Base-by-base conservation (phyloP, 202 grass and related monocot species). In the Eragrostis tef region DNA sequence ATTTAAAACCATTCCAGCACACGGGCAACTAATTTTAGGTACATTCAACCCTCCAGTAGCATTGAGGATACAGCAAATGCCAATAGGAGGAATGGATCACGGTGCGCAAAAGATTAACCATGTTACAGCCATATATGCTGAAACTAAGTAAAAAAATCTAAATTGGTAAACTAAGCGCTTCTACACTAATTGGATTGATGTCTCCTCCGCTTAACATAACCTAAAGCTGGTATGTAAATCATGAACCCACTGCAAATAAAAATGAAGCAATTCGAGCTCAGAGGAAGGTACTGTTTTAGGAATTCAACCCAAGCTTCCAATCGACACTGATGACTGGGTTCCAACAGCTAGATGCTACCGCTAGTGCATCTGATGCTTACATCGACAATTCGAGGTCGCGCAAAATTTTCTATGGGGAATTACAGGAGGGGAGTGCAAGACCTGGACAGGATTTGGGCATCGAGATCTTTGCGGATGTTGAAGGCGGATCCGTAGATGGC, bases 401-500 rank as follows among this genome's bases (percentile, higher is more conserved):
- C n/a, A n/a, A n/a, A n/a, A n/a, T n/a, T n/a, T n/a, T n/a, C n/a
- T n/a, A n/a, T n/a, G n/a, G n/a, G n/a, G n/a, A n/a, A 31, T 24
- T 7, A 13, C 6, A 13, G 16, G 6, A 58, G 24, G 22, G 44
- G 15, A 70, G 56, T 54, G 29, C 60, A 14, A 2, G 17, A 96
- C 93, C 84, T 96, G 80, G 93, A 83, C 50, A 96, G 88, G 80
- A 96, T 96, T 69, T 96, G 93, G 46, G 88, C 75, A 44, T 96
- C 90, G 59, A 96, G 77, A 89, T 96, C 90, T 78, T 63, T 93
- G 85, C 93, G 89, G 44, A 96, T 85, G 85, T 93, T 96, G 69
- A 96, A 89, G 66, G 90, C 88, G 39, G 93, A 96, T 90, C 93
- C 93, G 71, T 96, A 96, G 72, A 90, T 85, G 53, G 89, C 83